Base-by-base conservation (phyloP, 257 asterid species). In the Solanum arcanum region DNA sequence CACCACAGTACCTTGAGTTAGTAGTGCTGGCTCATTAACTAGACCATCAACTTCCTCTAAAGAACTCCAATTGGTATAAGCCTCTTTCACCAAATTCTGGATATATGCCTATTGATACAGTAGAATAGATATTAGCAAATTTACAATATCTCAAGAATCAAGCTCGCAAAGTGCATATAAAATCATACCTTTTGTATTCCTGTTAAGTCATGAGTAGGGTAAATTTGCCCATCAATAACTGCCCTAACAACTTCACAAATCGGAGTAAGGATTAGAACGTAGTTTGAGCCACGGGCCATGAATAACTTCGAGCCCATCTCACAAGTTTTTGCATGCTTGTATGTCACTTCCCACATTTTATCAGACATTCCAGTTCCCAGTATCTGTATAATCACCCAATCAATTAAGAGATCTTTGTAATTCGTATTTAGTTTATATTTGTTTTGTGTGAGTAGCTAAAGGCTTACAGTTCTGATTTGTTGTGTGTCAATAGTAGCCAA, bases 331-430 rank as follows among this genome's bases (percentile, higher is more conserved):
- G 98, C 97, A 91, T 95, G 98, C 73, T 83, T 91, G 39, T 90
- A 33, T 2, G 95, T 93, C 25, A 72, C 92, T 16, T 92, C 91
- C 98, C 98, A 94, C 93, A 90, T 93, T 89, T 84, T 95, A 74
- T 94, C 96, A 10, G 98, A 95, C 97, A 95, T 95, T 78, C 94
- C 98, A 33, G 16, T 49, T 85, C 97, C 97, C n/a, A 95, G 86
- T 77, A 91, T 91, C 97, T 94, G 91, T 69, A 27, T 15, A 49
- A 25, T 41, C 44, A 31, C 44, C 18, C 60, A 39, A 84, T 16
- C 3, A 6, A 52, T 25, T 11, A 84, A 12, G 33, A 11, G 33
- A 64, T 64, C 72, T 46, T 25, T 78, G 35, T 35, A 37, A 11
- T 78, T 27, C 84, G 46, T 25, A 5, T 44, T 16, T 77, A 77